Percentiles rank a stretch among this genome's conserved stretches.
Conservation (phyloP, 805 yeast species). For the Teunomyces panamensis region DNA sequence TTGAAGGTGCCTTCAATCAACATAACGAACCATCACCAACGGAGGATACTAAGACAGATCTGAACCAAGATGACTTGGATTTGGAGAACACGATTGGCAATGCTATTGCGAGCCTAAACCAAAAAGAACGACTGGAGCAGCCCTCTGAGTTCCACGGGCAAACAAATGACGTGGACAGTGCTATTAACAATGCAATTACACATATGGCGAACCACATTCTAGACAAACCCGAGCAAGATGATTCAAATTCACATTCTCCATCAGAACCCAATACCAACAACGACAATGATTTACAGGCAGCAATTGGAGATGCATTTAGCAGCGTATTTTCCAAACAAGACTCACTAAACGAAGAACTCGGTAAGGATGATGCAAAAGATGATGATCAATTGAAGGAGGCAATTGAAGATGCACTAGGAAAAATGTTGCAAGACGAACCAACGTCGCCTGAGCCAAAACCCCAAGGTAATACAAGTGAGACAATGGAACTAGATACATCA, state of each 20-base stretch:
- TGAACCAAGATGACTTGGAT: constrained; percentile 12
- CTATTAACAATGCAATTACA: constrained; percentile 18
- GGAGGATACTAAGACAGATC: neutral
- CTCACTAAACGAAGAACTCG: neutral
- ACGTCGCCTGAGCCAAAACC: neutral
- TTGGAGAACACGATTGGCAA: constrained; percentile 29
- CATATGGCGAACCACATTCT: neutral
- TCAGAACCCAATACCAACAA: neutral
- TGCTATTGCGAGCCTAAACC: constrained; percentile 16
- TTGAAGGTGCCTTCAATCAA: constrained; percentile 4
- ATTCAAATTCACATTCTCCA: neutral
- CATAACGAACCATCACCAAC: neutral
- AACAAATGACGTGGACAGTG: constrained; percentile 4
- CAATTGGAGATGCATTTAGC: constrained; percentile 19
- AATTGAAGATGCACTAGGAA: neutral
- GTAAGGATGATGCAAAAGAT: neutral
- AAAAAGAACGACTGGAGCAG: neutral
- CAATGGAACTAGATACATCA: neutral
- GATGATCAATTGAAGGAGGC: neutral
- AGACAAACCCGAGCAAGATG: neutral
- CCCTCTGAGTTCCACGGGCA: neutral
- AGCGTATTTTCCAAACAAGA: constrained; percentile 1
- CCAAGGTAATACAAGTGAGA: neutral
- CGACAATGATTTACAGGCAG: constrained; percentile 7
- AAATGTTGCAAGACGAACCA: neutral